phyloP scores from a whole-genome alignment of 2,329 filamentous ascomycete genomes.

The Xylaria sp. region DNA sequence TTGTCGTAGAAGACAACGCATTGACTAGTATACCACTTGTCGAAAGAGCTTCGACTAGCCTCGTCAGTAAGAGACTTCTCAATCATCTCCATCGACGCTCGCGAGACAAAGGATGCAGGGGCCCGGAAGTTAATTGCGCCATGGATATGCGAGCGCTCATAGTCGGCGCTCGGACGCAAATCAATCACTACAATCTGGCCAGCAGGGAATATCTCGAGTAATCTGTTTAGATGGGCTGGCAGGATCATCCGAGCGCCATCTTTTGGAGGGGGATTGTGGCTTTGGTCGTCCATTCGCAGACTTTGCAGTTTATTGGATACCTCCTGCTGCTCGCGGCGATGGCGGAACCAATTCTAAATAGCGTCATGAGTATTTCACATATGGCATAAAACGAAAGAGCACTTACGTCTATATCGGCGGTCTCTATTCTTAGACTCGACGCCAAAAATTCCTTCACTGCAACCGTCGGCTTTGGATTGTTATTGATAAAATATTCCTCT shows the following conservation, averaged over 20 bases:
- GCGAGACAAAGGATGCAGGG: slow-evolving; percentile 60
- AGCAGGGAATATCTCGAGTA: slow-evolving; percentile 61
- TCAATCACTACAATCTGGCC: slow-evolving; percentile 61
- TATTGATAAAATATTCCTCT: slow-evolving; percentile 62
- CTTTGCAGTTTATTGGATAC: slow-evolving; percentile 58
- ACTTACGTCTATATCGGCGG: slow-evolving; percentile 60
- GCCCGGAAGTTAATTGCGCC: slow-evolving; percentile 63
- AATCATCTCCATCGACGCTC: slow-evolving; percentile 61
- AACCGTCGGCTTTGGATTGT: slow-evolving; percentile 59
- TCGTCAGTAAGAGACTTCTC: slow-evolving; percentile 62
- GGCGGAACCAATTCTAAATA: slow-evolving; percentile 61
- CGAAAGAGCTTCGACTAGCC: slow-evolving; percentile 58
- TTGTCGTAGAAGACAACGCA: slow-evolving; percentile 65
- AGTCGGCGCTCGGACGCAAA: slow-evolving; percentile 58
- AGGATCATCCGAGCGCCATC: slow-evolving; percentile 60
- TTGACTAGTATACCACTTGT: slow-evolving; percentile 57
- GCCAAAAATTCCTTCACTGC: slow-evolving; percentile 64
- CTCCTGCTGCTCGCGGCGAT: slow-evolving; percentile 61
- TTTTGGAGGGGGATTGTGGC: slow-evolving; percentile 40
- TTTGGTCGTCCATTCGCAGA: slow-evolving; percentile 54
- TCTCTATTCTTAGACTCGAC: slow-evolving; percentile 64
- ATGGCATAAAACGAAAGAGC: neutral
- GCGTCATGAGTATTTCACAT: slow-evolving; percentile 32
- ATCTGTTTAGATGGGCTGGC: slow-evolving; percentile 60
- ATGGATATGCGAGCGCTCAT: slow-evolving; percentile 62